phyloP scores from a whole-genome alignment of 768 basidiomycete genomes.

The Gymnopilus junonius region DNA sequence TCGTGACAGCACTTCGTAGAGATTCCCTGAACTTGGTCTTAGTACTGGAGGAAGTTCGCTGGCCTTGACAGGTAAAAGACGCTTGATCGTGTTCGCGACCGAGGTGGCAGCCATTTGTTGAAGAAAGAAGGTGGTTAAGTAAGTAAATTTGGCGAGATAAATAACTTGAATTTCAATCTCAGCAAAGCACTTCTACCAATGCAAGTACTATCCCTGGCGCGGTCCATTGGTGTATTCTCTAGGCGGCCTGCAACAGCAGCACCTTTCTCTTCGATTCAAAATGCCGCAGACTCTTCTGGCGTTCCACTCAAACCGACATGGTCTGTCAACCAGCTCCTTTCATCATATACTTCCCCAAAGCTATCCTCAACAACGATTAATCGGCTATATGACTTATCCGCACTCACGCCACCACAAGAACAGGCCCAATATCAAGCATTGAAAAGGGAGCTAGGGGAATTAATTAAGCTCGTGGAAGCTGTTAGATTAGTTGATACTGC shows the following conservation, averaged over 20 bases:
- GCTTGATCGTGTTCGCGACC: slow-evolving; percentile 31
- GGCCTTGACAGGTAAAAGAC: slow-evolving; percentile 47
- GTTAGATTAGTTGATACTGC: slow-evolving; percentile 64
- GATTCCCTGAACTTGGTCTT: slow-evolving; percentile 56
- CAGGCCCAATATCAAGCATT: slow-evolving; percentile 55
- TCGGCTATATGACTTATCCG: slow-evolving; percentile 73
- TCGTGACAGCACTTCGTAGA: slow-evolving; percentile 76
- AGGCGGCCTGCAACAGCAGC: neutral
- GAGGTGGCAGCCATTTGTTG: slow-evolving; percentile 39
- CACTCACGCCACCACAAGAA: slow-evolving; percentile 66
- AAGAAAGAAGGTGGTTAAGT: neutral
- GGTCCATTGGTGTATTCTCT: neutral
- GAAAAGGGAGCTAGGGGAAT: slow-evolving; percentile 67
- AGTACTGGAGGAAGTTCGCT: slow-evolving; percentile 63
- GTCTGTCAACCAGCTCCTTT: slow-evolving; percentile 79
- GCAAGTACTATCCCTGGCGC: slow-evolving; percentile 6
- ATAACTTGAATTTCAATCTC: slow-evolving; percentile 19
- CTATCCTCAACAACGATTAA: slow-evolving; percentile 61
- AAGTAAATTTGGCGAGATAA: neutral
- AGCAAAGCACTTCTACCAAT: slow-evolving; percentile 7
- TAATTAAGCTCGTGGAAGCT: slow-evolving; percentile 80
- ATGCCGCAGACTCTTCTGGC: slow-evolving; percentile 56
- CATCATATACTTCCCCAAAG: slow-evolving; percentile 74
- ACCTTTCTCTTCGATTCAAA: neutral
- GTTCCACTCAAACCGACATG: slow-evolving; percentile 74